Evolutionary conservation across 495 filamentous ascomycete genomes (phyloP), one percentile per base, ranked within the genome.

Genomic region (Pyrenula aspistea): DNA sequence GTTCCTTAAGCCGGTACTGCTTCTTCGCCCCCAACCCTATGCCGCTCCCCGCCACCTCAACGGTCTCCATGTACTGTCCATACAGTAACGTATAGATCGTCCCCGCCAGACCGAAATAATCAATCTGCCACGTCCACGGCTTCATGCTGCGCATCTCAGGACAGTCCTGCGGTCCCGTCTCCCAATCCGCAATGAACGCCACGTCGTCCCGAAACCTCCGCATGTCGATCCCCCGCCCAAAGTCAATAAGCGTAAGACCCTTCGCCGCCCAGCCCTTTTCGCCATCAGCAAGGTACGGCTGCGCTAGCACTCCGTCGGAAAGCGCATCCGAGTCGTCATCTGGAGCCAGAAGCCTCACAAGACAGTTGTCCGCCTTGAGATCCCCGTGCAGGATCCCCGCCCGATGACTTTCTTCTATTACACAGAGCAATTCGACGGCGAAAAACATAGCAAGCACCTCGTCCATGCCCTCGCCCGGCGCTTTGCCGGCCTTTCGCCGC

Each of bases 141-240:
- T 91, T 77, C 61, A 86, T 77, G 72, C 96, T 91, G 48, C 91
- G 83, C 77, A 97, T 94, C 76, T 98, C 93, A 42, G 87, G 85
- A 68, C 93, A 97, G 65, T 98, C 93, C 55, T 86, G 82, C 23
- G 83, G 76, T 20, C 79, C 77, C 1, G 87, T 87, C 68, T 91
- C 84, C 93, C 94, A 98, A 68, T 97, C 92, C 1, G 92, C 94
- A 48, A 96, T 78, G 72, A 98, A 98, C 60, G 88, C 84, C 19
- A 94, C 90, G 56, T 81, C 78, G 0, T 83, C 78, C 1, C 65
- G 62, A 74, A 97, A 98, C 2, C 80, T 83, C 54, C 79, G 80
- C 90, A 96, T 91, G 72, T 98, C 93, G 71, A 97, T 94, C 23
- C 83, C 88, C 1, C 94, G 83, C 4, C 93, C 93, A 64, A 98